These are phyloP conservation scores for Fraxinus xanthoxyloides DNA, from an alignment of 305 asterid species.

Conservation along the genomic window DNA sequence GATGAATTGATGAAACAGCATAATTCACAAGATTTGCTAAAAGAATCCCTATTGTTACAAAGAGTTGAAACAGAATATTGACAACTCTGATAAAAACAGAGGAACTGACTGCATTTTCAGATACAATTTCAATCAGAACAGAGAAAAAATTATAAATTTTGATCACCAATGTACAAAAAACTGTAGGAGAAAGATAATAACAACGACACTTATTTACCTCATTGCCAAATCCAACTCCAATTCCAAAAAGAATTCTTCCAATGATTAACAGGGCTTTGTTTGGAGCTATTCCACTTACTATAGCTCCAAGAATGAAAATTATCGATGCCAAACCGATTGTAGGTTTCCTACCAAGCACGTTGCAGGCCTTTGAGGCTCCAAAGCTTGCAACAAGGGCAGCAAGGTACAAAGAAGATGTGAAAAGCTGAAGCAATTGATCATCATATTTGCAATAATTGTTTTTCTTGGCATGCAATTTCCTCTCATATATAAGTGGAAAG, in stretches of 20 bases:
- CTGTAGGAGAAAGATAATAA: neutral
- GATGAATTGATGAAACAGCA: slow-evolving; percentile 37
- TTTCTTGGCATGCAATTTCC: slow-evolving; percentile 6
- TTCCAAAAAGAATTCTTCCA: slow-evolving; percentile 15
- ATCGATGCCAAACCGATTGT: neutral
- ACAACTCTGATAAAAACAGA: slow-evolving; percentile 69
- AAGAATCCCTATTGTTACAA: slow-evolving; percentile 67
- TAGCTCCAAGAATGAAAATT: neutral
- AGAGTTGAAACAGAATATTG: slow-evolving; percentile 71
- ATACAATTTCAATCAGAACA: neutral
- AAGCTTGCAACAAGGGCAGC: slow-evolving; percentile 12
- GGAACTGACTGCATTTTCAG: slow-evolving; percentile 60
- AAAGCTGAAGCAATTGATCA: slow-evolving; percentile 8
- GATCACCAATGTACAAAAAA: neutral
- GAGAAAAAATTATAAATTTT: neutral
- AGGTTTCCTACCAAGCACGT: neutral
- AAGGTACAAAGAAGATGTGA: slow-evolving; percentile 9
- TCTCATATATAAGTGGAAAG: neutral
- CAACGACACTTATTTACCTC: slow-evolving; percentile 1
- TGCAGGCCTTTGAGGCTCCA: slow-evolving; percentile 7
- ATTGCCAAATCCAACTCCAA: slow-evolving; percentile 21
- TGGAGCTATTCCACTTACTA: neutral
- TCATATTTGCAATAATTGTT: slow-evolving; percentile 16
- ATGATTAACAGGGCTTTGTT: neutral
- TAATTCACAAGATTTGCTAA: slow-evolving; percentile 59